Evolutionary conservation across 768 basidiomycete genomes (phyloP).

Genomic region (Mycena rosella): DNA sequence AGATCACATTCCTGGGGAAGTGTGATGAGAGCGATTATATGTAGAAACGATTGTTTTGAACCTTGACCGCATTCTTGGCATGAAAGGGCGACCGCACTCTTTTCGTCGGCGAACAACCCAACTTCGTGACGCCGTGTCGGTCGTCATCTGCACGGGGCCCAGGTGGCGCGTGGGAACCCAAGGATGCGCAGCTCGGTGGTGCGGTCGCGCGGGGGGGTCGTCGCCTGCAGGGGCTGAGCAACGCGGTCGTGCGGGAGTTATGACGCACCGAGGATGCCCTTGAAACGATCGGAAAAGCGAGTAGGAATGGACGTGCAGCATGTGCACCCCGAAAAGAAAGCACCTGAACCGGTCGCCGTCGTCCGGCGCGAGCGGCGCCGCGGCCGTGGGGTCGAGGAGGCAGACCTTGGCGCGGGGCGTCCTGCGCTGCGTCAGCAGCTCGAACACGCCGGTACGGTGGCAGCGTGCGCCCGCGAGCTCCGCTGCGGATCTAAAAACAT

Average conservation of each 20-base stretch:
- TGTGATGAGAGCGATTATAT: too few species aligned
- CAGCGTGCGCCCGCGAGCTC: constrained; percentile 56
- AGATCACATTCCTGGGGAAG: too few species aligned
- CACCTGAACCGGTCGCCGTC: constrained; percentile 88
- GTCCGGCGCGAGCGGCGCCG: constrained; percentile 73
- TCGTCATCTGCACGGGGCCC: constrained; percentile 96
- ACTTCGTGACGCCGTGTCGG: constrained; percentile 94
- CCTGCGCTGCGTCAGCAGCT: constrained; percentile 62
- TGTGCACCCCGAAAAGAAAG: constrained; percentile 83
- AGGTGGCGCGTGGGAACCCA: constrained; percentile 92
- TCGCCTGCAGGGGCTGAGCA: constrained; percentile 69
- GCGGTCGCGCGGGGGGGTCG: constrained; percentile 94
- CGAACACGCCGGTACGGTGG: constrained; percentile 65
- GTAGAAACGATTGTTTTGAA: too few species aligned
- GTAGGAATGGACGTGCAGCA: not conserved
- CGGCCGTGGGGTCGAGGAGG: constrained; percentile 93
- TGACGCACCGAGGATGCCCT: constrained; percentile 33
- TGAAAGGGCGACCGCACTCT: too few species aligned
- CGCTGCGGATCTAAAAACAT: constrained; percentile 44
- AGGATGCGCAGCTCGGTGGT: constrained; percentile 88
- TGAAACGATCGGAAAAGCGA: not conserved
- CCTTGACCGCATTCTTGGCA: too few species aligned
- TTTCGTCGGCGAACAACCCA: constrained; percentile 83
- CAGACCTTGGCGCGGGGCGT: constrained; percentile 75
- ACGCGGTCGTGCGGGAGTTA: not conserved